Conservation (phyloP, 2,329 filamentous ascomycete genomes). For the Calonectria pauciramosa region DNA sequence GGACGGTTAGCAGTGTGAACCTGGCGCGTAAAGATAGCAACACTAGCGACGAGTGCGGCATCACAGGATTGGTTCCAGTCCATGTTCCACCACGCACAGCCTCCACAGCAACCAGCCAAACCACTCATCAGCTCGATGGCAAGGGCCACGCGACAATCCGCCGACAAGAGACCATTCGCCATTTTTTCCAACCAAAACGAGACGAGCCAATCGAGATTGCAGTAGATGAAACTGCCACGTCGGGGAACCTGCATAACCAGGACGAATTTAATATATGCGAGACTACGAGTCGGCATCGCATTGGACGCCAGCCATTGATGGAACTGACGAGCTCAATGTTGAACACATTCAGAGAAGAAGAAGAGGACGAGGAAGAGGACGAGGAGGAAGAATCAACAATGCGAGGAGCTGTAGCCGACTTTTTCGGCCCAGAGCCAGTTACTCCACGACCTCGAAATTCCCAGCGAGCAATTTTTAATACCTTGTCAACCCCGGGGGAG, state of each 20-base stretch:
- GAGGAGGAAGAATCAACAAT: slow-evolving; percentile 10
- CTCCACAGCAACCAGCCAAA: slow-evolving; percentile 12
- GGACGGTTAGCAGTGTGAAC: slow-evolving; percentile 48
- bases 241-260: slow-evolving; percentile 24
- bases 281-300: slow-evolving; percentile 16
- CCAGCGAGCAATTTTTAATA: neutral
- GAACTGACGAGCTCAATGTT: slow-evolving; percentile 41
- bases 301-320: slow-evolving; percentile 37
- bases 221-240: slow-evolving; percentile 51
- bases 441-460: slow-evolving; percentile 16
- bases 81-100: slow-evolving; percentile 38
- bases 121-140: slow-evolving; percentile 7
- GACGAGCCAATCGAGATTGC: slow-evolving; percentile 50
- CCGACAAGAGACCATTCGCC: slow-evolving; percentile 46
- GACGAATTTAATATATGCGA: slow-evolving; percentile 24
- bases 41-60: slow-evolving; percentile 46
- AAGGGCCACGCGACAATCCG: slow-evolving; percentile 20
- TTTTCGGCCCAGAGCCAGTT: slow-evolving; percentile 20
- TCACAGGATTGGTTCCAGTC: slow-evolving; percentile 40
- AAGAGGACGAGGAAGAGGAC: slow-evolving; percentile 28
- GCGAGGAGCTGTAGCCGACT: slow-evolving; percentile 1
- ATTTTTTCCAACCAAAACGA: slow-evolving; percentile 46
- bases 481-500: neutral
- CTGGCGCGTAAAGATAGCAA: slow-evolving; percentile 50
- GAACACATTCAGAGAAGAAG: slow-evolving; percentile 36